These are phyloP conservation scores for Phytophthora sp. DNA, from an alignment of 352 stramenopile genomes.

Conservation along the genomic window DNA sequence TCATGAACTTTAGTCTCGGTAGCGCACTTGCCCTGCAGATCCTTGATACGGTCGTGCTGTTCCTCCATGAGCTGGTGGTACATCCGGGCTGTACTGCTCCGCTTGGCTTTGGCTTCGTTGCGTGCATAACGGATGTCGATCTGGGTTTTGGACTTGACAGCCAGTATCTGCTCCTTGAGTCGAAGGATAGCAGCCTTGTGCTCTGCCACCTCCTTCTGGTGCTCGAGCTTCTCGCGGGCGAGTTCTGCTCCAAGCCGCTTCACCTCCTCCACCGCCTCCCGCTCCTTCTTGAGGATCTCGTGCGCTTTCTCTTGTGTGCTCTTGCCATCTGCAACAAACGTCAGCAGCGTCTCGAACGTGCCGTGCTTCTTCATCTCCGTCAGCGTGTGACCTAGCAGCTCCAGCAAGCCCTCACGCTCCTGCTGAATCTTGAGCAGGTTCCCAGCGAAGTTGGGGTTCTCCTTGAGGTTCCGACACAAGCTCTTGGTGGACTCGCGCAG, in stretches of 20 bases:
- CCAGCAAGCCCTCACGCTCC: slow-evolving; percentile 83
- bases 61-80: slow-evolving; percentile 86
- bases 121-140: slow-evolving; percentile 83
- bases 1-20: slow-evolving; percentile 78
- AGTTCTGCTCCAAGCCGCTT: slow-evolving; percentile 87
- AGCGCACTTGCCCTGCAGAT: slow-evolving; percentile 62
- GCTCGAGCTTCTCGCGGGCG: slow-evolving; percentile 72
- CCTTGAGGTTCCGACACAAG: slow-evolving; percentile 91
- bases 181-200: slow-evolving; percentile 71
- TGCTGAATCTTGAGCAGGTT: slow-evolving; percentile 94
- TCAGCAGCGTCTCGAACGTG: slow-evolving; percentile 76
- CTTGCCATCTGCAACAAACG: slow-evolving; percentile 82
- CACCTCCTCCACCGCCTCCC: slow-evolving; percentile 86
- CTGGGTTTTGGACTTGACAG: slow-evolving; percentile 85
- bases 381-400: slow-evolving; percentile 71
- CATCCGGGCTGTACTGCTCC: slow-evolving; percentile 74
- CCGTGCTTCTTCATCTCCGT: slow-evolving; percentile 76
- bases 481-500: slow-evolving; percentile 93
- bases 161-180: slow-evolving; percentile 86
- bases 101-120: slow-evolving; percentile 87
- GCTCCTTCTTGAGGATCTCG: slow-evolving; percentile 87
- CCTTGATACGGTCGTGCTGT: slow-evolving; percentile 72
- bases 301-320: slow-evolving; percentile 74
- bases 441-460: slow-evolving; percentile 93
- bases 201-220: slow-evolving; percentile 79